Base-by-base conservation (phyloP, 192 early-diverging fungal genomes). In the Endogone sp. region DNA sequence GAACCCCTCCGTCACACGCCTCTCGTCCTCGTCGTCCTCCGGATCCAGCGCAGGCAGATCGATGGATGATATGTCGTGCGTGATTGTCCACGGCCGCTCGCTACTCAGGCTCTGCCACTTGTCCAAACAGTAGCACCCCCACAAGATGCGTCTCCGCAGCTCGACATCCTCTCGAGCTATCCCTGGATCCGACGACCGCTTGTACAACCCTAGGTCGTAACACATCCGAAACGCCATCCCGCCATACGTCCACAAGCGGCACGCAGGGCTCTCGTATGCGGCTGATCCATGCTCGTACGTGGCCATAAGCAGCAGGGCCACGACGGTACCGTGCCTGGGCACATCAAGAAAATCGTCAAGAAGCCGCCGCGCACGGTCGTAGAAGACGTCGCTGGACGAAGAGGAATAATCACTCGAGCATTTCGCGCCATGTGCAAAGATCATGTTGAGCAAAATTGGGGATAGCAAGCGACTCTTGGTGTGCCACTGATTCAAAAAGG, bases 301-400 rank as follows among this genome's bases (percentile, higher is more conserved):
- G 4, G 68, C 57, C 56, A 75, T 24, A 11, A 74, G 71, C 8
- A 79, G 55, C 9, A 79, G 64, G 3, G 72, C 66, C 24, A 79
- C 67, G 8, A 75, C 70, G 1, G 77, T 75, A 59, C 77, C 67
- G 10, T 74, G 60, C 22, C 77, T 58, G 23, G 77, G 72, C 3
- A 71, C 73, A 65, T 79, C 77, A 31, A 79, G 27, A 31, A 79
- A 79, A 66, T 75, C 77, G 26, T 74, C 77, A 21, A 79, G 29
- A 20, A 79, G 56, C 20, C 59, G 63, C 30, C 67, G 66, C 22
- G 77, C 72, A 20, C 77, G 64, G 4, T 79, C 55, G 65, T 74
- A 79, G 65, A 74, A 79, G 2, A 75, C 26, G 65, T 79, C 72
- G 22, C 69, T 2, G 59, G 59, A 26, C 4, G 24, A 21, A 21